Conservation (phyloP, 2,329 filamentous ascomycete genomes). For the Venturia asperata region DNA sequence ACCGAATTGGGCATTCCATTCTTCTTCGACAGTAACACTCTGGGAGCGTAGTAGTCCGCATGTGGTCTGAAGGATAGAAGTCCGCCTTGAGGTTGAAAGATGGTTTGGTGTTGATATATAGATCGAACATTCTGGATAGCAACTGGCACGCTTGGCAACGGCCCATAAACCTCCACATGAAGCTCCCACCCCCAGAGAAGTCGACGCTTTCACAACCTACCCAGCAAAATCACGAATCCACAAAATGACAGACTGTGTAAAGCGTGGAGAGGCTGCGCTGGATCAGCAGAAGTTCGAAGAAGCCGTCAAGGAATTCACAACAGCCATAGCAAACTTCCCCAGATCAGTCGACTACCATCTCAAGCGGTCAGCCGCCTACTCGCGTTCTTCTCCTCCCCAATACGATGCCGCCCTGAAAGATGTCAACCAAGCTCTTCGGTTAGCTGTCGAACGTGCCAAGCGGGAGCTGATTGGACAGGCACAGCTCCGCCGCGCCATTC, state of each 20-base stretch:
- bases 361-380: slow-evolving; percentile 71
- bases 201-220: no score
- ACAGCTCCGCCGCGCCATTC: slow-evolving; percentile 71
- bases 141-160: not conserved
- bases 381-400: slow-evolving; percentile 50
- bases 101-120: not conserved
- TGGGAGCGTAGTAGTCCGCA: not conserved
- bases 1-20: not conserved
- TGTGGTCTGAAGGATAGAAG: not conserved
- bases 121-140: not conserved
- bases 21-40: not conserved
- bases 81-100: not conserved
- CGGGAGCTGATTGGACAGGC: slow-evolving; percentile 71
- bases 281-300: slow-evolving; percentile 55
- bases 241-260: slow-evolving; percentile 44
- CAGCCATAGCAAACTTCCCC: slow-evolving; percentile 55
- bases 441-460: slow-evolving; percentile 65
- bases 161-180: not conserved
- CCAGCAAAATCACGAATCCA: not conserved
- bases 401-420: slow-evolving; percentile 39
- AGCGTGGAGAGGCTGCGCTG: slow-evolving; percentile 55
- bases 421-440: slow-evolving; percentile 47
- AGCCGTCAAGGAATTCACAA: slow-evolving; percentile 61
- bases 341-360: slow-evolving; percentile 72
- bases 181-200: no score